A percentile compares a stretch with the other conserved stretches of the same genome.
These are phyloP conservation scores for Pestalotiopsis sp. DNA, from an alignment of 2,329 filamentous ascomycete species.

Conservation along the genomic window DNA sequence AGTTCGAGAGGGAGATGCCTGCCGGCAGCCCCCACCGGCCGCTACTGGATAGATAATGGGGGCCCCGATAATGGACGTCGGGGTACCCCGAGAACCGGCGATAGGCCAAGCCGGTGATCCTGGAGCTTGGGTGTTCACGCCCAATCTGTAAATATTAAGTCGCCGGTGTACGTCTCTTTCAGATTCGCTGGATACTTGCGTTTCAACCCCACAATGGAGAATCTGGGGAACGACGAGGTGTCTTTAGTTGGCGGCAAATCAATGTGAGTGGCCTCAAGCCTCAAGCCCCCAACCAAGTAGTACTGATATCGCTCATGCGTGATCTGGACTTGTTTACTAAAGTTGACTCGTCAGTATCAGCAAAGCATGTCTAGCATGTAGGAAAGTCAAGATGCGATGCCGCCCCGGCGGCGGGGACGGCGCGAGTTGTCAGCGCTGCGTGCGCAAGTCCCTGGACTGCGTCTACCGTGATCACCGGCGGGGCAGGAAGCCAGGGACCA, in stretches of 20 bases:
- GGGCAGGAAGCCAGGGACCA: constrained; percentile 38
- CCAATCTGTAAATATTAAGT: not conserved
- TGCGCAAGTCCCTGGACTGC: constrained; percentile 37
- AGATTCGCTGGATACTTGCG: not conserved
- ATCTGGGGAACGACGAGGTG: not conserved
- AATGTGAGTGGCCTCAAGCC: not conserved
- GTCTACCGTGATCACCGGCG: constrained; percentile 39
- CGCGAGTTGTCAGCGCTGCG: constrained; percentile 36
- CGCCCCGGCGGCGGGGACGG: constrained; percentile 19
- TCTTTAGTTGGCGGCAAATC: not conserved
- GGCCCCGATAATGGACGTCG: not conserved
- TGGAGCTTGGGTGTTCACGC: not conserved
- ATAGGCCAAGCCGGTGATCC: not conserved
- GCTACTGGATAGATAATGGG: not conserved
- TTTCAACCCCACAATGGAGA: not conserved
- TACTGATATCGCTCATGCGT: not conserved
- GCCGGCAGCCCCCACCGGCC: not conserved
- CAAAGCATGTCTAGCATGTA: constrained; percentile 37
- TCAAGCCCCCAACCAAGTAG: too few species aligned
- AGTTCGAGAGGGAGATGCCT: not conserved
- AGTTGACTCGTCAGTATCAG: not conserved
- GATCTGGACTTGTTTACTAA: not conserved
- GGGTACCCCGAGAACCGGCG: not conserved
- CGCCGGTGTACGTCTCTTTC: not conserved
- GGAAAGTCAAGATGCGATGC: constrained; percentile 42